Base-by-base conservation (phyloP, 2,329 filamentous ascomycete species). In the Aspergillus costaricaensis region DNA sequence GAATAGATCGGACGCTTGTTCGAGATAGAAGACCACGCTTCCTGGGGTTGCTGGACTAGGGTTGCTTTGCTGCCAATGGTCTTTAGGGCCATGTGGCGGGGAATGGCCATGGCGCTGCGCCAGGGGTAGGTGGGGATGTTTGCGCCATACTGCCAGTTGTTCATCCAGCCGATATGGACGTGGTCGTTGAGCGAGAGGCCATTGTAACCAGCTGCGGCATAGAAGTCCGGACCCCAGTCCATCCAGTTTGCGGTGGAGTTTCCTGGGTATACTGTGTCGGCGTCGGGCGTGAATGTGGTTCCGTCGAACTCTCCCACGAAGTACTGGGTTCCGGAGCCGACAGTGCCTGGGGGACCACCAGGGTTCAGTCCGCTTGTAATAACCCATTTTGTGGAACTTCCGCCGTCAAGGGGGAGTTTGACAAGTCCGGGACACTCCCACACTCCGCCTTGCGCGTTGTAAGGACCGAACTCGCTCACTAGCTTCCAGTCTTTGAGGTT, bases 401-500 rank as follows among this genome's bases (percentile, higher is more conserved):
- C 54, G 1, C 55, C 60, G 44, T 70, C 63, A 4, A 70, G 17
- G 3, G 67, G 59, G 8, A 73, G 52, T 1, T 64, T 64, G 23
- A 72, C 69, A 9, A 73, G 32, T 25, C 63, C 68, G 14, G 71
- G 70, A 47, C 72, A 74, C 52, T 74, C 71, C 70, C 69, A 74
- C 10, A 68, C 65, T 3, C 69, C 71, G 5, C 70, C 71, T 25
- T 69, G 61, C 4, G 59, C 68, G 39, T 72, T 71, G 36, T 62
- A 56, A 1, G 68, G 68, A 7, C 68, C 66, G 49, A 74, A 73
- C 32, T 70, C 65, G 55, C 67, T 70, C 5, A 41, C 58, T 5
- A 63, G 55, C 1, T 60, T 59, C 71, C 71, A 74, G 21, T 70
- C 58, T 54, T 68, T 71, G 1, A 73, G 64, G 51, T 73, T 64